These are phyloP conservation scores for Aspergillus sclerotioniger DNA, from an alignment of 495 filamentous ascomycete genomes.

Conservation along the genomic window DNA sequence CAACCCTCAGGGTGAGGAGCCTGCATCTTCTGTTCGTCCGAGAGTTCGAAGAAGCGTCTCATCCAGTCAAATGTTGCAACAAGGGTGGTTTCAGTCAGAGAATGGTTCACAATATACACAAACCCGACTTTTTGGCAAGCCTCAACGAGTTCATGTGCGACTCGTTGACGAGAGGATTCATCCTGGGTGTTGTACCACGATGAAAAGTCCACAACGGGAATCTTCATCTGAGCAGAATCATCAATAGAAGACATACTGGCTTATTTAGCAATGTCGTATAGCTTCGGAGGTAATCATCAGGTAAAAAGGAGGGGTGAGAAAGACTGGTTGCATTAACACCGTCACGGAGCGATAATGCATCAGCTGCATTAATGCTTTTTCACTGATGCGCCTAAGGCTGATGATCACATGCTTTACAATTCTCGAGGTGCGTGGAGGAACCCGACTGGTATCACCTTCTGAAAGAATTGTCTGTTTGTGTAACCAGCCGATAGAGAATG, in stretches of 20 bases:
- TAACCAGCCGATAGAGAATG: background rate
- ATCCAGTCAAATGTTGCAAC: conserved; percentile 56
- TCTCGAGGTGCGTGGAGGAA: background rate
- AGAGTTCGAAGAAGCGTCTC: conserved; percentile 45
- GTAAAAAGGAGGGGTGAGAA: no score
- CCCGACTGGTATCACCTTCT: background rate
- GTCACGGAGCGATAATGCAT: background rate
- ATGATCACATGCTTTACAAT: conserved; percentile 17
- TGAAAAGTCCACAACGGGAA: conserved; percentile 57
- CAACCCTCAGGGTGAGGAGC: conserved; percentile 62
- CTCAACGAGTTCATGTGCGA: conserved; percentile 48
- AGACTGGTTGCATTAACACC: no score
- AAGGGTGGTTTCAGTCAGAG: conserved; percentile 42
- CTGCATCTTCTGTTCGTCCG: conserved; percentile 45
- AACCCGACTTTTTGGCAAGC: conserved; percentile 60
- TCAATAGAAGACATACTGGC: background rate
- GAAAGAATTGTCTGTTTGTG: background rate
- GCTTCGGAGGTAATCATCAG: no score
- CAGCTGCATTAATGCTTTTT: no score
- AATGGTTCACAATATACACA: conserved; percentile 57
- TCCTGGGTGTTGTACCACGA: conserved; percentile 32
- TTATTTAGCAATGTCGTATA: background rate
- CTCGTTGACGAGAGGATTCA: conserved; percentile 31
- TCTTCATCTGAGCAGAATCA: conserved; percentile 20
- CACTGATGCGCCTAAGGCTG: background rate